phyloP scores from a whole-genome alignment of 768 basidiomycete genomes.

The Suillus decipiens region DNA sequence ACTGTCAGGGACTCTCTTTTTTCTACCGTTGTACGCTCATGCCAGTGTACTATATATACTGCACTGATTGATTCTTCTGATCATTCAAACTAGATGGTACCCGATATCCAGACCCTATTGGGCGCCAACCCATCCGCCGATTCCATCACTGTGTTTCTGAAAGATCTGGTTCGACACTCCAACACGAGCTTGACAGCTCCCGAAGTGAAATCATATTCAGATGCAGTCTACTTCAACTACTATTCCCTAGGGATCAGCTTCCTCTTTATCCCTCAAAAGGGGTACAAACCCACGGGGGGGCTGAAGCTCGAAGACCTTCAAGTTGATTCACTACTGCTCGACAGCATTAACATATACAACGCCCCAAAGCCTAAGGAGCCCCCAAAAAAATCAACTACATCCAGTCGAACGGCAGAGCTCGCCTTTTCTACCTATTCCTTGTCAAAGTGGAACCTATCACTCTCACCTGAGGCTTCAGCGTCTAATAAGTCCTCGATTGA shows the following conservation, averaged over 20 bases:
- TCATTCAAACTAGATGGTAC: conserved; percentile 15
- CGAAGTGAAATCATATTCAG: conserved; percentile 77
- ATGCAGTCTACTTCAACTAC: conserved; percentile 89
- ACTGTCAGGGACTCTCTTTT: not conserved
- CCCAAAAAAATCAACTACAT: conserved; percentile 34
- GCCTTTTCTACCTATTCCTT: conserved; percentile 59
- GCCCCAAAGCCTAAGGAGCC: conserved; percentile 34
- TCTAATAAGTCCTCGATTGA: conserved; percentile 36
- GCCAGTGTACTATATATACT: not conserved
- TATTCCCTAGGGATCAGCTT: conserved; percentile 77
- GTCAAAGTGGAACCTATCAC: conserved; percentile 51
- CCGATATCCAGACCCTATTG: conserved; percentile 41
- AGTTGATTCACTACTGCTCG: conserved; percentile 55
- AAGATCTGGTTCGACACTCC: conserved; percentile 24
- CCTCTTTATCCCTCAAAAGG: conserved; percentile 65
- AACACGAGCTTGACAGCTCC: conserved; percentile 35
- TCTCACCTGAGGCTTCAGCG: conserved; percentile 27
- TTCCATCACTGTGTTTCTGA: conserved; percentile 45
- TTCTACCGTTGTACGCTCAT: not conserved
- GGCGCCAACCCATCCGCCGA: conserved; percentile 53
- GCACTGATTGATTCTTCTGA: not conserved
- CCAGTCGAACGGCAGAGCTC: conserved; percentile 47
- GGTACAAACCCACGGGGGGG: conserved; percentile 58
- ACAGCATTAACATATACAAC: conserved; percentile 87
- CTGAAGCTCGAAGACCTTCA: conserved; percentile 47